Evolutionary conservation across 768 basidiomycete species (phyloP).

Genomic region (Gloeophyllum trabeum): DNA sequence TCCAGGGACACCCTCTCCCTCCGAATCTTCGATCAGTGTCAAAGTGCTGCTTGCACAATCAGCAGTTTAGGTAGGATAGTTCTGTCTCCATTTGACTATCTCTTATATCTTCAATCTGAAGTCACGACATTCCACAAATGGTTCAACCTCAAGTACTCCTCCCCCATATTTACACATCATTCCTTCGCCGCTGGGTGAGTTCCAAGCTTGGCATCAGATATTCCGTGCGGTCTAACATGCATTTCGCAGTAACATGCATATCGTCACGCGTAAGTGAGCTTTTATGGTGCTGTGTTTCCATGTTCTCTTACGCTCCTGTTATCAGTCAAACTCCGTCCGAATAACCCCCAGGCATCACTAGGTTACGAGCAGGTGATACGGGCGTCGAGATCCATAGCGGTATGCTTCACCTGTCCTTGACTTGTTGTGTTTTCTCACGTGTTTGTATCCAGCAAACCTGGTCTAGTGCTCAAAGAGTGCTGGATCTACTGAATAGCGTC

Average conservation of each 20-base stretch:
- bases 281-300: conserved; percentile 9
- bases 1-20: conserved; percentile 30
- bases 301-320: conserved; percentile 1
- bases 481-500: conserved; percentile 57
- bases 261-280: conserved; percentile 44
- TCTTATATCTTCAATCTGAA: conserved; percentile 12
- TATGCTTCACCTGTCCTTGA: conserved; percentile 19
- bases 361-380: conserved; percentile 54
- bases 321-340: conserved; percentile 60
- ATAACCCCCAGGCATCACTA: conserved; percentile 56
- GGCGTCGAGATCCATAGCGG: conserved; percentile 60
- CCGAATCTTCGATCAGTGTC: conserved; percentile 67
- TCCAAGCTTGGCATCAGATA: background rate
- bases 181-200: conserved; percentile 64
- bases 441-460: conserved; percentile 38
- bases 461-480: conserved; percentile 59
- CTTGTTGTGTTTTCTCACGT: conserved; percentile 6
- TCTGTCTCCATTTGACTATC: background rate
- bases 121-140: conserved; percentile 50
- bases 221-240: no score
- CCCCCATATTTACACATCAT: conserved; percentile 61
- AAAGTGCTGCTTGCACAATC: conserved; percentile 62
- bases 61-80: conserved; percentile 44
- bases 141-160: conserved; percentile 46
- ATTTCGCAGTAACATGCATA: no score